These are phyloP conservation scores for Trametes sp. DNA, from an alignment of 1,284 basidiomycete species.

Conservation along the genomic window DNA sequence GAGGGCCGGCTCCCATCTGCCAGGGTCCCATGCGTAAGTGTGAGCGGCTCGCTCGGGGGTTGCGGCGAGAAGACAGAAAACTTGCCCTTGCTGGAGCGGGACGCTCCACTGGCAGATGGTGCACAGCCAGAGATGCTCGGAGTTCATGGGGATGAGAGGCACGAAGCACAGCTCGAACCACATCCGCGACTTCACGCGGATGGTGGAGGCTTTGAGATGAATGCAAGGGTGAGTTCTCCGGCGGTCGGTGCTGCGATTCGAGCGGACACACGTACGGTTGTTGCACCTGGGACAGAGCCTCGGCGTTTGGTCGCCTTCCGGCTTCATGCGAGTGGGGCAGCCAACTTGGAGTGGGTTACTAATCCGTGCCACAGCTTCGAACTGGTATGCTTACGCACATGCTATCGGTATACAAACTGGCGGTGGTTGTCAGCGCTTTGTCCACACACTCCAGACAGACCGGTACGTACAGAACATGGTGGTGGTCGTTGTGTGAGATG, in stretches of 20 bases:
- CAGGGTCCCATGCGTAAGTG: conserved; percentile 10
- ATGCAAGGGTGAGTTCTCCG: conserved; percentile 11
- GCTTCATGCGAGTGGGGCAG: conserved; percentile 54
- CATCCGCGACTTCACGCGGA: conserved; percentile 53
- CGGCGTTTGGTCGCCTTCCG: conserved; percentile 49
- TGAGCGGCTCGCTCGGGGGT: conserved; percentile 20
- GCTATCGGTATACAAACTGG: conserved; percentile 58
- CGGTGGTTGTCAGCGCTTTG: conserved; percentile 11
- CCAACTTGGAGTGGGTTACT: conserved; percentile 49
- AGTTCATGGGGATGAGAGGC: conserved; percentile 55
- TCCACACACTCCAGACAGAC: background rate
- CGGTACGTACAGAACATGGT: conserved; percentile 47
- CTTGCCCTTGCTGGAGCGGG: conserved; percentile 54
- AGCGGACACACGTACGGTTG: conserved; percentile 47
- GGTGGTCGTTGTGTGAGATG: conserved; percentile 33
- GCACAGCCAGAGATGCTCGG: conserved; percentile 58
- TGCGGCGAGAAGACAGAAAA: conserved; percentile 17
- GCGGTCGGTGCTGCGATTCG: conserved; percentile 4
- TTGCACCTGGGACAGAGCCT: conserved; percentile 59
- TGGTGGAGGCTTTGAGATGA: conserved; percentile 49
- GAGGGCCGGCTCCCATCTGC: conserved; percentile 55
- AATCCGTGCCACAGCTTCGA: background rate
- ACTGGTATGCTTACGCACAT: conserved; percentile 44
- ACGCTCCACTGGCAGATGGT: conserved; percentile 58
- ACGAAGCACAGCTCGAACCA: conserved; percentile 64